Conservation (phyloP, 2,329 filamentous ascomycete species). For the Myriosclerotinia curreyana region DNA sequence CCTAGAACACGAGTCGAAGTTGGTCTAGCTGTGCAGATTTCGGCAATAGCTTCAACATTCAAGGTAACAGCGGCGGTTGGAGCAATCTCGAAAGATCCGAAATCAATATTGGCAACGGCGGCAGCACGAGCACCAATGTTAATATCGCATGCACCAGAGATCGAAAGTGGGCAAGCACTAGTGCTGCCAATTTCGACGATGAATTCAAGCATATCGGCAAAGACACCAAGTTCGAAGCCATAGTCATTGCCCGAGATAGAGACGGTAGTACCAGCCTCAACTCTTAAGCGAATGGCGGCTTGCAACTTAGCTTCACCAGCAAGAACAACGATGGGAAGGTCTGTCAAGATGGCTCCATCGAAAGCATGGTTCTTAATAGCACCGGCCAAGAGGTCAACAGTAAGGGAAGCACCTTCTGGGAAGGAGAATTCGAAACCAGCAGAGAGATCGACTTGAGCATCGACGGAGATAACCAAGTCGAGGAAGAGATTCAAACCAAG, state of each 20-base stretch:
- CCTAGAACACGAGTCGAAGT: background rate
- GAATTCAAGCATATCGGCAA: slow-evolving; percentile 32
- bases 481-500: slow-evolving; percentile 30
- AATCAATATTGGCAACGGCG: slow-evolving; percentile 29
- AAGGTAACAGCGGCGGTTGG: slow-evolving; percentile 26
- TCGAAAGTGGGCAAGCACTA: slow-evolving; percentile 23
- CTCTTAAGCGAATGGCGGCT: slow-evolving; percentile 30
- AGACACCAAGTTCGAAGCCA: slow-evolving; percentile 30
- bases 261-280: slow-evolving; percentile 32
- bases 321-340: slow-evolving; percentile 28
- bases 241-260: slow-evolving; percentile 28
- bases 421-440: slow-evolving; percentile 33
- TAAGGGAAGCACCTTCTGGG: slow-evolving; percentile 30
- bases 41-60: slow-evolving; percentile 15
- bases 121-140: slow-evolving; percentile 31
- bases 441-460: slow-evolving; percentile 28
- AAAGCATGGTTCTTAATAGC: slow-evolving; percentile 29
- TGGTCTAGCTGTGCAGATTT: slow-evolving; percentile 6
- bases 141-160: slow-evolving; percentile 27
- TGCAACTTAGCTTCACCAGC: slow-evolving; percentile 29
- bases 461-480: slow-evolving; percentile 31
- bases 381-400: slow-evolving; percentile 31
- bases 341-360: slow-evolving; percentile 24
- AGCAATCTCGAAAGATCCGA: slow-evolving; percentile 24
- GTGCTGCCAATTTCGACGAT: slow-evolving; percentile 24